Conservation (phyloP, 352 stramenopile species). For the Globisporangium barbulae region DNA sequence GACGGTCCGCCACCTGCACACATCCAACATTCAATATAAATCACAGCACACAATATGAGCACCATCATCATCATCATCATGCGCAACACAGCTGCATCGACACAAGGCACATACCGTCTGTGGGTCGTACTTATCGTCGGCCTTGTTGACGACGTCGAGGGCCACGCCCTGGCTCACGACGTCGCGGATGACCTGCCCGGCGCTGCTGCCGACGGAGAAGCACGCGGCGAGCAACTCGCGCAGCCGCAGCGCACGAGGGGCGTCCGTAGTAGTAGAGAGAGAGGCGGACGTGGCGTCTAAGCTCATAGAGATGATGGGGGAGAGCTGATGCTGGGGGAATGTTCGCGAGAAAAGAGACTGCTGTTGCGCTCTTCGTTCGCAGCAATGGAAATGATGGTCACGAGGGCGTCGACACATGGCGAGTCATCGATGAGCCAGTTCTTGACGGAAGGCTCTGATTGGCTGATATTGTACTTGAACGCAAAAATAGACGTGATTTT, state of each 20-base stretch:
- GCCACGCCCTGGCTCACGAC: conserved; percentile 50
- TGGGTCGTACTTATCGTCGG: conserved; percentile 67
- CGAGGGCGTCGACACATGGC: conserved; percentile 6
- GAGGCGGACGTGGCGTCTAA: background rate
- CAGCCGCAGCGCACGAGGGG: conserved; percentile 21
- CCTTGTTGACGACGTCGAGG: conserved; percentile 75
- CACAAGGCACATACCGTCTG: conserved; percentile 38
- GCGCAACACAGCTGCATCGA: background rate
- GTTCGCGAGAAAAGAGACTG: background rate
- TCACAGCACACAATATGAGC: background rate
- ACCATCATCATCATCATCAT: background rate
- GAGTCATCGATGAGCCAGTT: conserved; percentile 4
- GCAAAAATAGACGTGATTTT: no score
- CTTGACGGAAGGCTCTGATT: background rate
- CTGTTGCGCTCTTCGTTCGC: background rate
- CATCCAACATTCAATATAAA: background rate
- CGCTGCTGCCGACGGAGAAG: conserved; percentile 47
- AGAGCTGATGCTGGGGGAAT: background rate
- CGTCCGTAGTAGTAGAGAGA: conserved; percentile 6
- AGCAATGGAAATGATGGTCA: background rate
- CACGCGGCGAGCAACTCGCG: conserved; percentile 52
- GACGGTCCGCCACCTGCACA: conserved; percentile 50
- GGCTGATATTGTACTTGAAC: background rate
- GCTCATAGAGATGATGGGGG: background rate
- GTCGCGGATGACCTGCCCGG: conserved; percentile 65